These are phyloP conservation scores for Immersiella caudata DNA, from an alignment of 495 filamentous ascomycete species.

Conservation along the genomic window DNA sequence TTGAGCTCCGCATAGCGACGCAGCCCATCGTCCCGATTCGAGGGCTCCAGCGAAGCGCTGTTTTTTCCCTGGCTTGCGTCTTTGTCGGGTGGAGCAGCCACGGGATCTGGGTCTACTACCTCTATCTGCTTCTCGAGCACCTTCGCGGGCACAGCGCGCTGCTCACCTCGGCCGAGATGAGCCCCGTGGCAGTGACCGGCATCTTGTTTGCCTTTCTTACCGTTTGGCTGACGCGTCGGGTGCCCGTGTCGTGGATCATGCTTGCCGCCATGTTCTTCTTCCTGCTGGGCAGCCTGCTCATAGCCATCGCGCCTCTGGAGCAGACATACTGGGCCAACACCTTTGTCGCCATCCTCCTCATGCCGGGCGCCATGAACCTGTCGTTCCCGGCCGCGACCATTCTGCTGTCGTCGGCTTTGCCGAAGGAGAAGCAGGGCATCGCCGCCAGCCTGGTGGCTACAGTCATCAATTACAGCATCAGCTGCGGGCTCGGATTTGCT, in stretches of 20 bases:
- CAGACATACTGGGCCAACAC: constrained; percentile 63
- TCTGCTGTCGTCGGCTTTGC: constrained; percentile 58
- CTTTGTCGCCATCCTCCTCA: constrained; percentile 59
- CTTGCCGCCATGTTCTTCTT: constrained; percentile 53
- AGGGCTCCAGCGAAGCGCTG: constrained; percentile 24
- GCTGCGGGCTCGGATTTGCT: constrained; percentile 50
- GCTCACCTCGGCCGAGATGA: constrained; percentile 35
- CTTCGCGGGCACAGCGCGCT: constrained; percentile 52
- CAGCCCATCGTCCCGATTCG: constrained; percentile 59
- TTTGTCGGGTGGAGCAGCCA: constrained; percentile 63
- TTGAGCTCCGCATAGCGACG: constrained; percentile 1
- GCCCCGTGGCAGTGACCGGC: constrained; percentile 41
- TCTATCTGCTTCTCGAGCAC: constrained; percentile 56
- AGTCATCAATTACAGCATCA: constrained; percentile 49
- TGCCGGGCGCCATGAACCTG: constrained; percentile 60
- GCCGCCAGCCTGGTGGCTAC: constrained; percentile 47
- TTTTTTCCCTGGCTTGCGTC: constrained; percentile 58
- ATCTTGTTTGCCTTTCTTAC: constrained; percentile 44
- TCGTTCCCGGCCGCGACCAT: constrained; percentile 50
- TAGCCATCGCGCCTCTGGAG: constrained; percentile 48
- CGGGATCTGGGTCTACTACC: constrained; percentile 63
- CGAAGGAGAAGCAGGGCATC: constrained; percentile 63
- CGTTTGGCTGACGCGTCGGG: constrained; percentile 46
- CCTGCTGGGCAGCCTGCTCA: constrained; percentile 45
- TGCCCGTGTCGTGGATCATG: constrained; percentile 49